Evolutionary conservation across 306 rosid genomes (phyloP), one percentile per base, ranked within the genome.

Genomic region (Vigna unguiculata): DNA sequence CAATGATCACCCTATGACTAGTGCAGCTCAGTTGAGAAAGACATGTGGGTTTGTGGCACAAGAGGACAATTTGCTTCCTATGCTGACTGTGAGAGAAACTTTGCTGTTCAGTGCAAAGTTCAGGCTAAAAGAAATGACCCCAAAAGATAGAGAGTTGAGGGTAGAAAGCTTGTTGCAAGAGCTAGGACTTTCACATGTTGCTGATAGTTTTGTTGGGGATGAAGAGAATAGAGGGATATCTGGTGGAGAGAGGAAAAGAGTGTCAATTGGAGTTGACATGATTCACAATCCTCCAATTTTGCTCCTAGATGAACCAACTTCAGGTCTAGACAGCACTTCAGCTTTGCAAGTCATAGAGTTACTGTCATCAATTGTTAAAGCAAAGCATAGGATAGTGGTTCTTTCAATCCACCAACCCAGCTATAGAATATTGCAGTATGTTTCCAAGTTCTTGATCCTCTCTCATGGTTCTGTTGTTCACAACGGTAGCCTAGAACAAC

Each of bases 341-440:
- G 88, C 88, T n/a, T 30, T 85, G 7, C 88, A 92, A 79, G 92
- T 94, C 6, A 83, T 90, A 21, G 90, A 94, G 80, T 93, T 90
- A 63, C 83, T 94, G 0, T 92, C 93, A 53, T 73, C 89, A 58
- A 83, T 90, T 87, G 90, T 81, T 1, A 89, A 78, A 81, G 45
- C 76, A 54, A 94, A 89, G 81, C 86, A 74, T 71, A 87, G 91
- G 79, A 90, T 82, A 6, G 89, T 92, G 52, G 69, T 94, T 71
- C 75, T 94, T 5, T 94, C 98, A 24, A 94, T 94, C 71, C 97
- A 94, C 78, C 97, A 94, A 80, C 97, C 97, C 3, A 84, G 98
- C 54, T 94, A 92, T 25, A 86, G 97, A 87, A 86, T 94, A 34
- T 86, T 94, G 75, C 91, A 84, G 57, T 86, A 89, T 46, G 77